A percentile compares a stretch with the other conserved stretches of the same genome.
phyloP scores from a whole-genome alignment of 163 green algal species.

The Volvox carteri region DNA sequence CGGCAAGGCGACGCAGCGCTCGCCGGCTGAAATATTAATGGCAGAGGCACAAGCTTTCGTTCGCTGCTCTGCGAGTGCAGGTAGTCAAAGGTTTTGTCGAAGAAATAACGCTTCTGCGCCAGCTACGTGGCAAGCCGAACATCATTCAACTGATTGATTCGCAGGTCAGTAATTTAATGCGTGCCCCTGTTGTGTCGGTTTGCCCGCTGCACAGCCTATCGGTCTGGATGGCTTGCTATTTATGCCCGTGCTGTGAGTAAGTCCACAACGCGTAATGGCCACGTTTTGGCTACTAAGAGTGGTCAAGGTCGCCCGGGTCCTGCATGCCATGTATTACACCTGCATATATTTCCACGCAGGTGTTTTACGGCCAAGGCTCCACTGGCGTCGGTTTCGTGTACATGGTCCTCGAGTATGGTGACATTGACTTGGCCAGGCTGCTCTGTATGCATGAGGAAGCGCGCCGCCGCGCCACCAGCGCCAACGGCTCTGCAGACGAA shows the following conservation, averaged over 20 bases:
- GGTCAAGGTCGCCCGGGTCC: no score
- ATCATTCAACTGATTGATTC: constrained; percentile 98
- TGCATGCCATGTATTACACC: no score
- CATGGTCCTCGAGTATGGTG: constrained; percentile 93
- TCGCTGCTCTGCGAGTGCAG: constrained; percentile 63
- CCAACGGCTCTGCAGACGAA: background rate
- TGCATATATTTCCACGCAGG: no score
- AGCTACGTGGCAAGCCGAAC: constrained; percentile 86
- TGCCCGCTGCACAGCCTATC: no score
- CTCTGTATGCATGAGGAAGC: constrained; percentile 83
- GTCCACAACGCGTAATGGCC: no score
- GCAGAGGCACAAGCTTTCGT: no score
- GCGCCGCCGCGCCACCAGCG: constrained; percentile 5
- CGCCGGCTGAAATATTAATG: no score
- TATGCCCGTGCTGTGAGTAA: no score
- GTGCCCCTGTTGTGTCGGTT: background rate
- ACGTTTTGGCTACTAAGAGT: no score
- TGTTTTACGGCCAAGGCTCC: constrained; percentile 70
- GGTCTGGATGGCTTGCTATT: no score
- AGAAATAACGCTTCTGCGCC: constrained; percentile 94
- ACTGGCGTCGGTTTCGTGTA: constrained; percentile 73
- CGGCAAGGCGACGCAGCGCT: no score
- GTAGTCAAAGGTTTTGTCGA: constrained; percentile 93
- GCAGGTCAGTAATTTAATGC: constrained; percentile 74
- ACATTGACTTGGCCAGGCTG: constrained; percentile 96